Evolutionary conservation across 2,329 filamentous ascomycete species (phyloP), one percentile per base, ranked within the genome.

Genomic region (Pseudogymnoascus sp.): DNA sequence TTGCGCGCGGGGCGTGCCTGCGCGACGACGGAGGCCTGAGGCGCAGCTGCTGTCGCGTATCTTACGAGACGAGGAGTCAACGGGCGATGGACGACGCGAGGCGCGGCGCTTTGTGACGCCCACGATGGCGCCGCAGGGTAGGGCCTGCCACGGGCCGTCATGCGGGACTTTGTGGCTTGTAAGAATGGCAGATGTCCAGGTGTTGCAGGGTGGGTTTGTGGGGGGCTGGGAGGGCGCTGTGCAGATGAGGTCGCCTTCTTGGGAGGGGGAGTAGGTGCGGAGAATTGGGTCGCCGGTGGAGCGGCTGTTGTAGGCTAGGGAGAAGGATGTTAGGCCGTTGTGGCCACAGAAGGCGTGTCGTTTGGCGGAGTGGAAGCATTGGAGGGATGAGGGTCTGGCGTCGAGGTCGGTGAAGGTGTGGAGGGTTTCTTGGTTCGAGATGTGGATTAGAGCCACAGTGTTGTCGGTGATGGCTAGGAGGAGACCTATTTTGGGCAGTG

Each of bases 101-200:
- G 68, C 68, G 65, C 77, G 78, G 65, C 74, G 60, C 35, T 71
- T 82, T 30, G 87, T 79, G 11, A 91, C 77, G 0, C 89, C 88
- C 0, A 90, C 76, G 8, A 90, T 76, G 62, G 82, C 83, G 0
- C 85, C 84, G 33, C 80, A 81, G 0, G 80, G 77, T 5, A 89
- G 76, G 1, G 83, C 76, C 64, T 86, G 83, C 88, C 88, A 91
- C 0, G 76, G 72, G 0, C 88, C 88, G 0, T 86, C 86, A 38
- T 86, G 81, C n/a, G 78, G 73, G 6, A 91, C 78, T 7, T 76
- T 78, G 55, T 82, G 80, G 39, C 75, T 79, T 2, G 78, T 73
- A 66, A 84, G 80, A 14, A 75, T 79, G 1, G 82, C 80, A 22
- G 80, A 78, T 5, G 73, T 70, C 82, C 82, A 85, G 1, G 76